A percentile compares a stretch with the other conserved stretches of the same genome.
Conservation (phyloP, 2,329 filamentous ascomycete genomes). For the Byssochlamys sp. region DNA sequence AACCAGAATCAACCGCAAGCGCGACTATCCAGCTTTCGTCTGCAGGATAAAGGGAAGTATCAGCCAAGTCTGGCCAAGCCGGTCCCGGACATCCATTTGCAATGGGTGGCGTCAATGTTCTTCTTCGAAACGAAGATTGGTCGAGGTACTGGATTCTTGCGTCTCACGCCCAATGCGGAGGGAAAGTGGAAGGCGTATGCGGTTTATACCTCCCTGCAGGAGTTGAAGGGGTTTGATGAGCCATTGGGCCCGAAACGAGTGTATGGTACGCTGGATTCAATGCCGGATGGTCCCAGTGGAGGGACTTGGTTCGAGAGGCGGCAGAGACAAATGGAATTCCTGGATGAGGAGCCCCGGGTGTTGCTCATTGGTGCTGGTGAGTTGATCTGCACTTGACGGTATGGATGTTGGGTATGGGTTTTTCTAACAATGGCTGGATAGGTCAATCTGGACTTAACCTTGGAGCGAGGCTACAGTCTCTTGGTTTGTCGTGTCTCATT, state of each 20-base stretch:
- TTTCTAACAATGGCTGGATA: conserved; percentile 8
- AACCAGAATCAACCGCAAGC: conserved; percentile 15
- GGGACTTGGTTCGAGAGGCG: conserved; percentile 31
- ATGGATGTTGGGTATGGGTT: neutral
- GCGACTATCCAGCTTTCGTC: conserved; percentile 19
- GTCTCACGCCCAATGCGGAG: conserved; percentile 19
- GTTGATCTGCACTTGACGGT: neutral
- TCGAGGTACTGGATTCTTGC: conserved; percentile 27
- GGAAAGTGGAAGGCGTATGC: conserved; percentile 29
- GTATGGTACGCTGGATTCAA: conserved; percentile 24
- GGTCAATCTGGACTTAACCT: conserved; percentile 36
- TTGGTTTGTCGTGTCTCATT: conserved; percentile 33
- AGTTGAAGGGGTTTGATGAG: conserved; percentile 26
- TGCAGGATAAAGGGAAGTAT: conserved; percentile 25
- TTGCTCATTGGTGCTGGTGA: conserved; percentile 34
- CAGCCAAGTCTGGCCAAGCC: conserved; percentile 20
- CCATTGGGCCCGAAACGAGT: conserved; percentile 22
- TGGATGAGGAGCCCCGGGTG: conserved; percentile 29
- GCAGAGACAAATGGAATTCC: conserved; percentile 21
- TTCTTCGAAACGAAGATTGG: conserved; percentile 30
- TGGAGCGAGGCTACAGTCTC: conserved; percentile 32
- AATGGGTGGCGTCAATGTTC: conserved; percentile 31
- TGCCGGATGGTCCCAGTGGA: conserved; percentile 20
- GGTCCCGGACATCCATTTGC: conserved; percentile 16
- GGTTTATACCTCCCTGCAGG: conserved; percentile 30